Conservation (phyloP, 805 yeast species). For the Pichia rugopelliculosa region DNA sequence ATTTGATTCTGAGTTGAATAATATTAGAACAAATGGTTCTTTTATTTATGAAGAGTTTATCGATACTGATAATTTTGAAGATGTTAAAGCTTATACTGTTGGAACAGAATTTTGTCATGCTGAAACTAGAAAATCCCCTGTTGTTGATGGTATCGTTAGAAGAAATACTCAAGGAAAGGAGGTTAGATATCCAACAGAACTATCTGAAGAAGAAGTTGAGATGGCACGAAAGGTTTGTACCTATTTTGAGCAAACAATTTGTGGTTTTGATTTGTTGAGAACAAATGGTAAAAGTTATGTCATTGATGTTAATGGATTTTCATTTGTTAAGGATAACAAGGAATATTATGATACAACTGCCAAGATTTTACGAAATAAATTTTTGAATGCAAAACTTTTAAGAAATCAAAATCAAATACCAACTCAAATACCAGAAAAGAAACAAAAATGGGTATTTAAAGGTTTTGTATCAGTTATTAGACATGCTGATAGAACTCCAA, state of each 20-base stretch:
- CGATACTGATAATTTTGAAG: constrained; percentile 98
- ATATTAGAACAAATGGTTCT: constrained; percentile 84
- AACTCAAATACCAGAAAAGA: constrained; percentile 44
- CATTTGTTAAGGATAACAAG: constrained; percentile 89
- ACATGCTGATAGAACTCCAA: constrained; percentile 98
- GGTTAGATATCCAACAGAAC: constrained; percentile 78
- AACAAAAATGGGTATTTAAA: constrained; percentile 94
- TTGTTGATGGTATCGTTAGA: constrained; percentile 97
- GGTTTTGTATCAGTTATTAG: constrained; percentile 87
- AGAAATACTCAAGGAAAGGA: constrained; percentile 98
- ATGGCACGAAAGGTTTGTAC: constrained; percentile 76
- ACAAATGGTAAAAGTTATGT: constrained; percentile 86
- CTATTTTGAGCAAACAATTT: constrained; percentile 84
- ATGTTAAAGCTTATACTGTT: constrained; percentile 96
- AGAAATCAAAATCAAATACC: constrained; percentile 34
- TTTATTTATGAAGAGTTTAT: constrained; percentile 89
- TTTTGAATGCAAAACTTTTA: constrained; percentile 51
- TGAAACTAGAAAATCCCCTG: constrained; percentile 96
- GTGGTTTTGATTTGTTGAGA: constrained; percentile 92
- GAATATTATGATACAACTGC: constrained; percentile 83
- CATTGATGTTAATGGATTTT: constrained; percentile 96
- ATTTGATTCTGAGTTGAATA: constrained; percentile 70
- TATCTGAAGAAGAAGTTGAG: constrained; percentile 62
- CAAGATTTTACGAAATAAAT: constrained; percentile 64
- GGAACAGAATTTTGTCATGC: constrained; percentile 92